A percentile compares a stretch with the other conserved stretches of the same genome.
These are phyloP conservation scores for Brassica balearica DNA, from an alignment of 441 rosid species.

Conservation along the genomic window DNA sequence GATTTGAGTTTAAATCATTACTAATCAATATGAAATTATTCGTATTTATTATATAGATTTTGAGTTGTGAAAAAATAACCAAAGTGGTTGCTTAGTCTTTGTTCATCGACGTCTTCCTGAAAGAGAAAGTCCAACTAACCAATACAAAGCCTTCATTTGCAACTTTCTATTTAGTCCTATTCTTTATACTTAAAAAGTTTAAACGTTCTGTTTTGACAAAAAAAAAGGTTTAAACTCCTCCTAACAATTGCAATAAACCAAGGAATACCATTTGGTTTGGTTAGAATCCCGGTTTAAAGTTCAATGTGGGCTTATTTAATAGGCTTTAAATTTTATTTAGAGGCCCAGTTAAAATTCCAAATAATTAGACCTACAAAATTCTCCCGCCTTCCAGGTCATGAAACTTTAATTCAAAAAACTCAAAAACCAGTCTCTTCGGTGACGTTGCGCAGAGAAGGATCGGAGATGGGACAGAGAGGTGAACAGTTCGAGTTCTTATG, in stretches of 20 bases:
- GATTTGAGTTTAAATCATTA: background rate
- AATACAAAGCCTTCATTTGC: constrained; percentile 17
- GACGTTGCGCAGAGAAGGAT: background rate
- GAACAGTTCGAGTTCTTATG: constrained; percentile 17
- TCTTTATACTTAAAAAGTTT: background rate
- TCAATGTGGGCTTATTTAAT: background rate
- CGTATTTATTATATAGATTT: background rate
- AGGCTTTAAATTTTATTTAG: background rate
- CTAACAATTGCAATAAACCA: too few relatives aligned
- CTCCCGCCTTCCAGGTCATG: constrained; percentile 31
- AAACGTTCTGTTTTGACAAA: too few relatives aligned
- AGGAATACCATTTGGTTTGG: too few relatives aligned
- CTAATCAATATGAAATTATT: background rate
- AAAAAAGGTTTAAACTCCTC: too few relatives aligned
- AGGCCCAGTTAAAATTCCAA: constrained; percentile 24
- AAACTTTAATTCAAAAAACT: constrained; percentile 22
- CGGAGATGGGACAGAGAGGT: constrained; percentile 43
- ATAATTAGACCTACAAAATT: background rate
- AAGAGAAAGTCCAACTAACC: constrained; percentile 36
- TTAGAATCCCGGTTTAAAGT: too few relatives aligned
- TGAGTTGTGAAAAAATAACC: constrained; percentile 27
- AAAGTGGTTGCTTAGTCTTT: constrained; percentile 45
- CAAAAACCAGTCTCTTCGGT: background rate
- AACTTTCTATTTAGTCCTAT: constrained; percentile 14
- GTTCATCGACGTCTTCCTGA: constrained; percentile 38